Evolutionary conservation across 2,329 filamentous ascomycete genomes (phyloP).

Genomic region (Blastomyces parvus): DNA sequence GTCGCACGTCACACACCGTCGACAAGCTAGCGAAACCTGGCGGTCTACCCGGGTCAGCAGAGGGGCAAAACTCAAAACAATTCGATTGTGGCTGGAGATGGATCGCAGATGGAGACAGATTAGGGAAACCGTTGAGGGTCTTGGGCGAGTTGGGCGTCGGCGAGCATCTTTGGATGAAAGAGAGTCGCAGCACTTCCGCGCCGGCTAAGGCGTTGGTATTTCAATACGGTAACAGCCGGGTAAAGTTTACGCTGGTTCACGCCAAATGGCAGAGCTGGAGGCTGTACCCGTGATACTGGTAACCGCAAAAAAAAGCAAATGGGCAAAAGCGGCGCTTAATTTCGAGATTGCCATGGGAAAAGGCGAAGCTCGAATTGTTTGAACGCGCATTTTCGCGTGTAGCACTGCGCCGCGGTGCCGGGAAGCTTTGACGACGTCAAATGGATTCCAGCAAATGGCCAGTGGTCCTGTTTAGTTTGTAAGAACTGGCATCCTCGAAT

Average conservation of each 20-base stretch:
- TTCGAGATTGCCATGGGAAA: not conserved
- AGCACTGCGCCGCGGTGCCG: not conserved
- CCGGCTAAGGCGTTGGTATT: conserved; percentile 3
- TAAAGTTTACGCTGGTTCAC: not conserved
- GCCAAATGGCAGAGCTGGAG: not conserved
- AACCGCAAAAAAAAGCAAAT: conserved; percentile 9
- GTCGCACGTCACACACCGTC: not conserved
- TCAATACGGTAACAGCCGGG: conserved; percentile 1
- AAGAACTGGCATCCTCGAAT: conserved; percentile 3
- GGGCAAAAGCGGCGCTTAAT: conserved; percentile 5
- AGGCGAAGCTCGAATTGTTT: not conserved
- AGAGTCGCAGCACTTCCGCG: not conserved
- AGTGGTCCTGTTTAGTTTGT: not conserved
- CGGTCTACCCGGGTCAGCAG: not conserved
- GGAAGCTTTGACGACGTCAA: conserved; percentile 1
- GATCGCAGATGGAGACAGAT: not conserved
- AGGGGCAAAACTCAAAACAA: not conserved
- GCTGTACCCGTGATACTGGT: not conserved
- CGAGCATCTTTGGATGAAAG: not conserved
- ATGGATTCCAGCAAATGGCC: conserved; percentile 1
- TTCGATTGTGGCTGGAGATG: not conserved
- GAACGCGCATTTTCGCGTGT: not conserved
- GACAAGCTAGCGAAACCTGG: not conserved
- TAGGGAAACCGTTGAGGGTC: not conserved
- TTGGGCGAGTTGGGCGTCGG: not conserved